A percentile compares a stretch with the other conserved stretches of the same genome.
These are phyloP conservation scores for Medicago arabica DNA, from an alignment of 306 rosid species.

Conservation along the genomic window DNA sequence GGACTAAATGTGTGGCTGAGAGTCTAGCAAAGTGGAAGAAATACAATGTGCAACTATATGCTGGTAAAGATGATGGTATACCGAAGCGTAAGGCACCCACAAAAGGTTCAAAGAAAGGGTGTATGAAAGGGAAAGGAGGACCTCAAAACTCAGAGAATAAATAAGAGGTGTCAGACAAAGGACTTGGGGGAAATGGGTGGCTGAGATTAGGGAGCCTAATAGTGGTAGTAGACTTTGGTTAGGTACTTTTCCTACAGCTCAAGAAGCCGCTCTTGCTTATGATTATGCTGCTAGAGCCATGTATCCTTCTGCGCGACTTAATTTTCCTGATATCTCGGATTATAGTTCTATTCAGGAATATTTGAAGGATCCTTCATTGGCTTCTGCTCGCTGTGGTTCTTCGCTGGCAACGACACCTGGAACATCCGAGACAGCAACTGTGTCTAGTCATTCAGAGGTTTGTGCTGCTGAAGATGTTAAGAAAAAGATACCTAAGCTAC, in stretches of 20 bases:
- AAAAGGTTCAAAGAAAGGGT: constrained; percentile 96
- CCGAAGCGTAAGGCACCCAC: constrained; percentile 65
- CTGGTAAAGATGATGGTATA: constrained; percentile 37
- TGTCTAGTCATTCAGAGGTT: constrained; percentile 66
- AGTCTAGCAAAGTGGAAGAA: constrained; percentile 79
- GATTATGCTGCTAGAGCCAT: constrained; percentile 96
- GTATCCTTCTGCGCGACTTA: constrained; percentile 81
- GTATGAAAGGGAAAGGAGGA: constrained; percentile 99
- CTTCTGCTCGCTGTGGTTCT: constrained; percentile 46
- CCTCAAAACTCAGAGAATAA: constrained; percentile 77
- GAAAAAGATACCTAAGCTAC: neutral
- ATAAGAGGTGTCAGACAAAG: constrained; percentile 97
- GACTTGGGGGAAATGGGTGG: constrained; percentile 99
- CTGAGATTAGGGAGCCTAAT: constrained; percentile 86
- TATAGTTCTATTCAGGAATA: constrained; percentile 38
- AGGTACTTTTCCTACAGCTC: constrained; percentile 75
- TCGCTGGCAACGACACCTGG: constrained; percentile 52
- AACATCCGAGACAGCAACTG: constrained; percentile 52
- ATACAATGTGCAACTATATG: constrained; percentile 48
- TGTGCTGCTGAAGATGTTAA: constrained; percentile 55
- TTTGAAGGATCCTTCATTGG: constrained; percentile 38
- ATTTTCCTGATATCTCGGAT: constrained; percentile 58
- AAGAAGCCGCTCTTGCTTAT: constrained; percentile 74
- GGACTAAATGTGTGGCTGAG: constrained; percentile 63
- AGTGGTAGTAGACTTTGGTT: constrained; percentile 82